Evolutionary conservation across 768 basidiomycete species (phyloP).

Genomic region (Tephrocybe sp.): DNA sequence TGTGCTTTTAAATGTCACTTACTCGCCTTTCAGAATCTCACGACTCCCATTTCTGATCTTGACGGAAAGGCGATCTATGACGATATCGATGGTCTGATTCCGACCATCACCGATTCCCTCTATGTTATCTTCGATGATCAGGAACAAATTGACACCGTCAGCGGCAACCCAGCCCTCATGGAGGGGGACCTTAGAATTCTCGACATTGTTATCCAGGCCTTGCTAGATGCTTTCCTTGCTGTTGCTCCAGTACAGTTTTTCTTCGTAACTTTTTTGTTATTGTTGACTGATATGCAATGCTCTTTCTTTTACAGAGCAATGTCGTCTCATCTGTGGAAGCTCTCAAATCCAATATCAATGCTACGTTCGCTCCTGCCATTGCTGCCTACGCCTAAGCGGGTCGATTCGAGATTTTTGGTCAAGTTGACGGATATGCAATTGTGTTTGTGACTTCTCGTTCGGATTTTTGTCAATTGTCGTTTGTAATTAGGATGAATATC

Average conservation of each 20-base stretch:
- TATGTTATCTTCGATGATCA: constrained; percentile 23
- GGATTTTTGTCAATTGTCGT: too few species aligned
- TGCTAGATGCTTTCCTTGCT: constrained; percentile 25
- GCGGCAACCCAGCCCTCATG: too few species aligned
- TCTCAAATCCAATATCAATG: constrained; percentile 15
- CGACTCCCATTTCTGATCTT: constrained; percentile 21
- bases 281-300: not conserved
- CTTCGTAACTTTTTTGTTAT: not conserved
- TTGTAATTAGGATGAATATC: too few species aligned
- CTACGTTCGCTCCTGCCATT: constrained; percentile 23
- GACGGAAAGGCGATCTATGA: constrained; percentile 26
- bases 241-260: constrained; percentile 23
- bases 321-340: constrained; percentile 14
- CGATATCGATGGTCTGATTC: constrained; percentile 22
- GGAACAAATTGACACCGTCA: constrained; percentile 24
- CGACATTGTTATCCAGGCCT: constrained; percentile 17
- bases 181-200: constrained; percentile 27
- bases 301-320: constrained; percentile 19
- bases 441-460: too few species aligned
- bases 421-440: too few species aligned
- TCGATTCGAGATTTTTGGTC: too few species aligned
- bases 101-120: constrained; percentile 25
- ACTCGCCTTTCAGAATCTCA: constrained; percentile 16
- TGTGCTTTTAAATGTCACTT: not conserved
- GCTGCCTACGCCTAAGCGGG: too few species aligned